phyloP scores from a whole-genome alignment of 805 yeast species.

The Wickerhamomyces chaumierensis region DNA sequence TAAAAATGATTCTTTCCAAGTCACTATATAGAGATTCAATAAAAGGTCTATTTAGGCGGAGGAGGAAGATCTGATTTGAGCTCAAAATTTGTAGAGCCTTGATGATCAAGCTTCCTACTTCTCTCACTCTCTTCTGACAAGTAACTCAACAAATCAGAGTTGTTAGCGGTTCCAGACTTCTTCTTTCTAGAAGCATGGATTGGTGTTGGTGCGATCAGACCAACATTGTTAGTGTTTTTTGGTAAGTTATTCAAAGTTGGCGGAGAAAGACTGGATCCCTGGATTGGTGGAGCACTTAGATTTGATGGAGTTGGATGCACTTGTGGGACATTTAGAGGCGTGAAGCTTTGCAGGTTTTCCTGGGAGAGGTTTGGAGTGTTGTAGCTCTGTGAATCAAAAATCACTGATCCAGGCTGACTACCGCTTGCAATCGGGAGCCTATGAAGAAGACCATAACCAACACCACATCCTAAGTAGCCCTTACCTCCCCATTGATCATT shows the following conservation, averaged over 20 bases:
- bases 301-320: not conserved
- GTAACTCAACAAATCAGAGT: constrained; percentile 24
- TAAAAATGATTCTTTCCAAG: no score
- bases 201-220: constrained; percentile 14
- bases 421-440: constrained; percentile 58
- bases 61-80: constrained; percentile 21
- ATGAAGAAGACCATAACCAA: constrained; percentile 86
- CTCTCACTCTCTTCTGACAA: constrained; percentile 30
- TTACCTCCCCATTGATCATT: constrained; percentile 70
- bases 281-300: constrained; percentile 1
- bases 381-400: constrained; percentile 24
- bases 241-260: no score
- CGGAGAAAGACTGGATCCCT: no score
- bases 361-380: constrained; percentile 4
- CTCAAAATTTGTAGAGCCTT: constrained; percentile 9
- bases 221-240: not conserved
- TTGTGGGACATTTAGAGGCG: not conserved
- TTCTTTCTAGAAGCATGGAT: constrained; percentile 16
- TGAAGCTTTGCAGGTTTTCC: constrained; percentile 4
- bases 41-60: constrained; percentile 24
- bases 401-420: constrained; percentile 28
- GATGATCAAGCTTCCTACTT: constrained; percentile 27
- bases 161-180: constrained; percentile 6
- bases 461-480: constrained; percentile 86
- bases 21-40: no score